Evolutionary conservation across 495 filamentous ascomycete species (phyloP), one percentile per base, ranked within the genome.

Genomic region (Amniculicola lignicola): DNA sequence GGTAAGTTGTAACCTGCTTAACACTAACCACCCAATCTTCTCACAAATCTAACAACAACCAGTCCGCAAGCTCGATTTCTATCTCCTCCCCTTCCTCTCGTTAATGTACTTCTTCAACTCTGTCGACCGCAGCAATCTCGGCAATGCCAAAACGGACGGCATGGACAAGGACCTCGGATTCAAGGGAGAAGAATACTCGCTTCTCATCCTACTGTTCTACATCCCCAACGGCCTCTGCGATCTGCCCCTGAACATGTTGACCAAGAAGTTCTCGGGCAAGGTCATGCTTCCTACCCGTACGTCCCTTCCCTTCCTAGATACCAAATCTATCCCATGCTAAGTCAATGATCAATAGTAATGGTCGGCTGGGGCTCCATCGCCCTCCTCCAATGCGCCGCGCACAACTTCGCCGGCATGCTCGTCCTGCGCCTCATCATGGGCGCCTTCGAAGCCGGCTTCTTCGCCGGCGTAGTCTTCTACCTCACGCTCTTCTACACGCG

Each of bases 91-190:
- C 6, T 60, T 73, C 19, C 57, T 70, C 18, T 63, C 66, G 1
- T 57, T 72, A 16, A 61, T 74, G 33, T 74, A 74, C 54, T 65
- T 74, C 25, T 73, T 70, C 61, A 74, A 72, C 43, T 64, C 62
- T 7, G 59, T 72, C 38, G 61, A 67, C 24, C 53, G 75, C 55
- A 74, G 76, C 25, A 79, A 81, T 50, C 54, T 79, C 27, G 71
- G 71, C 24, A 75, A 74, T 54, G 72, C 71, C 6, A 57, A 73
- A 28, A 72, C 72, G 0, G 66, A 73, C 38, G 65, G 68, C 16
- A 48, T 71, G 25, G 55, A 56, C 25, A 65, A 61, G 12, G 69
- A 69, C 41, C 50, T 69, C n/a, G 52, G 56, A 4, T 58, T 71
- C 29, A 54, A 54, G 2, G 67, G 62, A 11, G 49, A 69, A 14